Percentiles rank a stretch among this genome's conserved stretches.
These are phyloP conservation scores for Cercospora berteroae DNA, from an alignment of 2,329 filamentous ascomycete species.

Conservation along the genomic window DNA sequence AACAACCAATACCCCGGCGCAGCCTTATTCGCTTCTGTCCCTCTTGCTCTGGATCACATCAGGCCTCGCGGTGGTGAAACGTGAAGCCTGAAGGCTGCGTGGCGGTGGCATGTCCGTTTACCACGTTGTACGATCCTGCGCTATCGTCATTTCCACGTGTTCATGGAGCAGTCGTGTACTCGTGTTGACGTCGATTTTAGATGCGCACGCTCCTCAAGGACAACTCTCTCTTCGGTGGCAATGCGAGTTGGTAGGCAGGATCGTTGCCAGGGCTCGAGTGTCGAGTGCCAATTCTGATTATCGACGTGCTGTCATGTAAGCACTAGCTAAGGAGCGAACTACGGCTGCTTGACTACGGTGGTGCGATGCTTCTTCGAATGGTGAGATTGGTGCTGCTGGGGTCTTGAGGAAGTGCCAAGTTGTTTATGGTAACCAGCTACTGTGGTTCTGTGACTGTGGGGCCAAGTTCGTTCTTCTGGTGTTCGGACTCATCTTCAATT, in stretches of 20 bases:
- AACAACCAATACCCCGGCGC: neutral
- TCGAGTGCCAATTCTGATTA: neutral
- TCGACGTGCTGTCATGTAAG: neutral
- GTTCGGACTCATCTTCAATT: neutral
- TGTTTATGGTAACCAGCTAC: neutral
- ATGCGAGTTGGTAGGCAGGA: neutral
- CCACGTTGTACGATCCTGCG: neutral
- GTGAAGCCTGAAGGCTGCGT: neutral
- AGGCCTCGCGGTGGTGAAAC: neutral
- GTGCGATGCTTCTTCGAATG: neutral
- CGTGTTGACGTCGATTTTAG: neutral
- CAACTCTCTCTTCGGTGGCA: no score
- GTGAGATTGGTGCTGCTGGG: neutral
- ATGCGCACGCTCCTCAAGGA: no score
- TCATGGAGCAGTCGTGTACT: neutral
- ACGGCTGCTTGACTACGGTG: neutral
- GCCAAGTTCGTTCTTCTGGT: neutral
- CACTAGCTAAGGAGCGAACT: neutral
- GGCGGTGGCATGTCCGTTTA: neutral
- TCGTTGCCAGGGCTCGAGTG: neutral
- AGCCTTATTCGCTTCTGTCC: neutral
- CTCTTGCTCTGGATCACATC: neutral
- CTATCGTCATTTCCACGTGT: neutral
- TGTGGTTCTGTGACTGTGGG: neutral
- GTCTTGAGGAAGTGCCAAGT: neutral